Percentiles rank a stretch among this genome's conserved stretches.
These are phyloP conservation scores for Maudiozyma barnettii DNA, from an alignment of 805 yeast genomes.

Conservation along the genomic window DNA sequence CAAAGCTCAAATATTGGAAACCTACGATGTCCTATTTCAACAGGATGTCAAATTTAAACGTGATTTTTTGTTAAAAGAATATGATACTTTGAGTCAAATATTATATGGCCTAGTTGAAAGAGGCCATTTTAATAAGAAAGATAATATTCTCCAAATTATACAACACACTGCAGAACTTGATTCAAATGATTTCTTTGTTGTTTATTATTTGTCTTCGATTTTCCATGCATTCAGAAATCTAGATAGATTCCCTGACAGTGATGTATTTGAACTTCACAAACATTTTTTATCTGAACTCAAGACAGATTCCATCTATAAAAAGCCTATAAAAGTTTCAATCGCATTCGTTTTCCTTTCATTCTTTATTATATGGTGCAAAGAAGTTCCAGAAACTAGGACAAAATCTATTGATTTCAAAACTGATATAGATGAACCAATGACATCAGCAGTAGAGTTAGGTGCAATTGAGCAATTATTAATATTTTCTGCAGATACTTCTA, in stretches of 20 bases:
- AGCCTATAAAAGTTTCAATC: conserved; percentile 42
- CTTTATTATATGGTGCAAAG: conserved; percentile 62
- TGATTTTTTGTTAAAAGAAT: conserved; percentile 52
- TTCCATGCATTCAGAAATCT: conserved; percentile 37
- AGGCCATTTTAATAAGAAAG: conserved; percentile 27
- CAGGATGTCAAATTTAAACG: conserved; percentile 49
- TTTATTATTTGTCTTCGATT: conserved; percentile 58
- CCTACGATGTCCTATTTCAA: conserved; percentile 36
- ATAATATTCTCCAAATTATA: conserved; percentile 33
- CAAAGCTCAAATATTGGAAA: conserved; percentile 46
- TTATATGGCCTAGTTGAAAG: conserved; percentile 42
- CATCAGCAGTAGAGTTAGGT: conserved; percentile 49
- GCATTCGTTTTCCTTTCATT: conserved; percentile 44
- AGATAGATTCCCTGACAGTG: conserved; percentile 28
- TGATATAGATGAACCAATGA: conserved; percentile 51
- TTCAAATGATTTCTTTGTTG: conserved; percentile 52
- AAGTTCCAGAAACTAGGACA: conserved; percentile 32
- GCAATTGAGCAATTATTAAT: conserved; percentile 61
- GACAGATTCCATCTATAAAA: conserved; percentile 35
- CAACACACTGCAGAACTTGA: conserved; percentile 39
- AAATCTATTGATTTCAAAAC: conserved; percentile 43
- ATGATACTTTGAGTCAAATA: conserved; percentile 63
- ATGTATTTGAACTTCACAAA: conserved; percentile 32
- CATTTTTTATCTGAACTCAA: conserved; percentile 30
- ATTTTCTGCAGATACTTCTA: conserved; percentile 46